Percentiles rank a stretch among this genome's conserved stretches.
Conservation (phyloP, 1,284 basidiomycete species). For the Cutaneotrichosporon sp. region DNA sequence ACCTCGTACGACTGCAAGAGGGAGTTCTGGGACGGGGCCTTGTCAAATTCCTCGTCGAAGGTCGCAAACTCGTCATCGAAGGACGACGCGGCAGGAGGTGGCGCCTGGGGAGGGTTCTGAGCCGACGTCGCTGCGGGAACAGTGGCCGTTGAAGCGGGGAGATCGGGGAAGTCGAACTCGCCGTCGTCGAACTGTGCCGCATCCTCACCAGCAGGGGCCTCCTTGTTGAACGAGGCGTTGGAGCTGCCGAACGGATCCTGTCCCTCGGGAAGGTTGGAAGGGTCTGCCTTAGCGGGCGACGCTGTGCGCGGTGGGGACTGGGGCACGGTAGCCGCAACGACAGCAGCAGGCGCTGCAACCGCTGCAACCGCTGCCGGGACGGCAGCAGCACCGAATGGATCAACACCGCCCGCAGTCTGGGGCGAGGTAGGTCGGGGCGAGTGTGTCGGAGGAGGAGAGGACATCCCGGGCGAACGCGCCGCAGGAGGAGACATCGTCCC, state of each 20-base stretch:
- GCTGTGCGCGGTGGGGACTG: not conserved
- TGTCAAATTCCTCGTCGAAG: slow-evolving; percentile 57
- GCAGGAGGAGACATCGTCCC: not conserved
- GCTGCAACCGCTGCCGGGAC: not conserved
- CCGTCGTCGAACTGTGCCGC: slow-evolving; percentile 71
- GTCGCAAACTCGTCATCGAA: slow-evolving; percentile 54
- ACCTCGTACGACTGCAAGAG: slow-evolving; percentile 44
- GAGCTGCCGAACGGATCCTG: slow-evolving; percentile 17
- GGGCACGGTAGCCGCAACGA: not conserved
- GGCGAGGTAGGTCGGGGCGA: not conserved
- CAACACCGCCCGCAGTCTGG: slow-evolving; percentile 42
- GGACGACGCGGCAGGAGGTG: slow-evolving; percentile 16
- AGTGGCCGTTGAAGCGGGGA: no score
- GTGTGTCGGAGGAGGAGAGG: not conserved
- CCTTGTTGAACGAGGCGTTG: slow-evolving; percentile 23
- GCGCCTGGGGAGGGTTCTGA: slow-evolving; percentile 20
- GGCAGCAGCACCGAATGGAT: slow-evolving; percentile 10
- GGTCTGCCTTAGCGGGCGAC: not conserved
- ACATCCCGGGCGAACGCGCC: not conserved
- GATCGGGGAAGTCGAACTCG: slow-evolving; percentile 75
- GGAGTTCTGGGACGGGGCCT: slow-evolving; percentile 27
- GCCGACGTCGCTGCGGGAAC: slow-evolving; percentile 49
- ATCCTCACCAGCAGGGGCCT: not conserved
- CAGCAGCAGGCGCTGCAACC: not conserved
- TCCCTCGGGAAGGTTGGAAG: slow-evolving; percentile 2